phyloP scores from a whole-genome alignment of 345 rosid species.

The Durio zibethinus region DNA sequence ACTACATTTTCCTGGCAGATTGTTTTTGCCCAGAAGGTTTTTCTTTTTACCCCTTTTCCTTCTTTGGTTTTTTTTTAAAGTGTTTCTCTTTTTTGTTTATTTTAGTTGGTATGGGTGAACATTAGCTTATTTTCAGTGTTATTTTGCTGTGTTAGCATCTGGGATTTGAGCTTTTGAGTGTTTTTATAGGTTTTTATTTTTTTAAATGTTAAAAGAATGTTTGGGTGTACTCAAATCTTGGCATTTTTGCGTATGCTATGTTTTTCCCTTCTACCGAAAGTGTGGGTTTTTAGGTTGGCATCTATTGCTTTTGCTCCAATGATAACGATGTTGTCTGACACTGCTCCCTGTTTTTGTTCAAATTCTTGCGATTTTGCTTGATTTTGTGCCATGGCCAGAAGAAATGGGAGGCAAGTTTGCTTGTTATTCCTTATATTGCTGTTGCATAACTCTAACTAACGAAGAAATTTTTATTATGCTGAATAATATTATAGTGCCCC shows the following conservation, averaged over 20 bases:
- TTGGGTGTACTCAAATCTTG: background rate
- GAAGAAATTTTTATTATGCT: background rate
- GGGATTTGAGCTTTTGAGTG: constrained; percentile 4
- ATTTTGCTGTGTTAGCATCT: background rate
- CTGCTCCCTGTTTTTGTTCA: background rate
- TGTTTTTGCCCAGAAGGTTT: constrained; percentile 23
- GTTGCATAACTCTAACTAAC: no score
- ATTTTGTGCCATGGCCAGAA: background rate
- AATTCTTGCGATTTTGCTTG: background rate
- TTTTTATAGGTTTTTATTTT: background rate
- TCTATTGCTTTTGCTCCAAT: background rate
- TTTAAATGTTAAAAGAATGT: background rate
- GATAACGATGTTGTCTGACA: background rate
- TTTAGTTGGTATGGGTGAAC: background rate
- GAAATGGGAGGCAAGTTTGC: background rate
- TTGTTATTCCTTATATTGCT: background rate
- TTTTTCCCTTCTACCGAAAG: background rate
- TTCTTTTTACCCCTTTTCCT: background rate
- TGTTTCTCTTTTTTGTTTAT: background rate
- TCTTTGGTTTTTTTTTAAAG: background rate
- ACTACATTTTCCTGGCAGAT: background rate
- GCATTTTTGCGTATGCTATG: background rate
- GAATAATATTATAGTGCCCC: background rate
- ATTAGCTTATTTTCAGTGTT: background rate
- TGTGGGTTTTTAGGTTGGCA: background rate